phyloP scores from a whole-genome alignment of 176 grass and related monocot genomes.

The Raddia guianensis region DNA sequence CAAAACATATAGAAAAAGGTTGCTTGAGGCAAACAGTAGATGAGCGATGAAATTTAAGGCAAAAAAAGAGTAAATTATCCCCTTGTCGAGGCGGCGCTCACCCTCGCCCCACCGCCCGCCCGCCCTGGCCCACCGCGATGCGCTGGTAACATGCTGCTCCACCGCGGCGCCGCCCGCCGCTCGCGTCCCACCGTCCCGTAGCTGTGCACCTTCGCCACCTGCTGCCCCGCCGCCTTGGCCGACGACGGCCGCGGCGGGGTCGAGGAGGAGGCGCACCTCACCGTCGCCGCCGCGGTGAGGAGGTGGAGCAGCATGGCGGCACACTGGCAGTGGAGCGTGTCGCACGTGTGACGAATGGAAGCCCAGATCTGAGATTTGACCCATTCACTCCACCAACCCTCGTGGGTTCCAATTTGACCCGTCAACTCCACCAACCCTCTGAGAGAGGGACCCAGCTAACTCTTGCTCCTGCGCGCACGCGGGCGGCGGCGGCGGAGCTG shows the following conservation, averaged over 20 bases:
- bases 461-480: too few species aligned
- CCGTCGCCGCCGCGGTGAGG: neutral
- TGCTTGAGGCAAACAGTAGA: too few species aligned
- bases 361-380: too few species aligned
- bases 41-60: too few species aligned
- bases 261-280: conserved; percentile 44
- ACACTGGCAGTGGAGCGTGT: neutral
- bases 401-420: too few species aligned
- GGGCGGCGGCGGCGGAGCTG: too few species aligned
- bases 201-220: conserved; percentile 69
- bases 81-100: conserved; percentile 67
- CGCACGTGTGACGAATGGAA: too few species aligned
- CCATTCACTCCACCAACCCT: too few species aligned
- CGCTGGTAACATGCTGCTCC: conserved; percentile 76
- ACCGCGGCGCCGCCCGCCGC: conserved; percentile 52
- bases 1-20: too few species aligned
- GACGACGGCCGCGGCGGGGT: conserved; percentile 5
- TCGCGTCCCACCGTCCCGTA: conserved; percentile 78
- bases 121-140: conserved; percentile 51
- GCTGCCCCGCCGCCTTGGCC: conserved; percentile 33
- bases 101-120: conserved; percentile 41
- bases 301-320: conserved; percentile 64
- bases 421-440: too few species aligned
- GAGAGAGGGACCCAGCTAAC: too few species aligned
- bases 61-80: too few species aligned